These are phyloP conservation scores for Pachysandra terminalis DNA, from an alignment of 164 flowering plant species.

Conservation along the genomic window DNA sequence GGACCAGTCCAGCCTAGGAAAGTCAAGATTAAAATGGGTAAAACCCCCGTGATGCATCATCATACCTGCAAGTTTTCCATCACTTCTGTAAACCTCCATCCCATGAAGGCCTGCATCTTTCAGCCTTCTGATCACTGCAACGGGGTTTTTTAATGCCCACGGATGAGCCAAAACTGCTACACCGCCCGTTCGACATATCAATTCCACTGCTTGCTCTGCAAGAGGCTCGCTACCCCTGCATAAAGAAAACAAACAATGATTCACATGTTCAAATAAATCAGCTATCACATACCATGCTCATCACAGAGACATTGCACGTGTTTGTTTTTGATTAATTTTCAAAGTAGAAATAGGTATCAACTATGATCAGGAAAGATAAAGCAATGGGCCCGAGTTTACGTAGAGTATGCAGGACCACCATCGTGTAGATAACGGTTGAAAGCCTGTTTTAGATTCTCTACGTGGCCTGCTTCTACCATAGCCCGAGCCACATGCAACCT, in stretches of 20 bases:
- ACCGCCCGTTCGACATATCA: slow-evolving; percentile 78
- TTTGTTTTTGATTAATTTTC: background rate
- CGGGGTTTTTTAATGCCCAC: slow-evolving; percentile 87
- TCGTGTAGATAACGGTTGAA: slow-evolving; percentile 81
- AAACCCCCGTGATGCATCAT: background rate
- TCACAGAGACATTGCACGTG: no score
- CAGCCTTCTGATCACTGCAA: slow-evolving; percentile 51
- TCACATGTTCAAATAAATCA: background rate
- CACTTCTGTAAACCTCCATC: slow-evolving; percentile 84
- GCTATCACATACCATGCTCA: background rate
- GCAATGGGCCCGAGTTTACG: slow-evolving; percentile 31
- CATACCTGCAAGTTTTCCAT: slow-evolving; percentile 82
- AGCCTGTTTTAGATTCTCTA: slow-evolving; percentile 89
- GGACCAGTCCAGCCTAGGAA: background rate
- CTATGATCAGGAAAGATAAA: background rate
- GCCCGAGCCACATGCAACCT: slow-evolving; percentile 96
- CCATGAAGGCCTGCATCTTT: slow-evolving; percentile 91
- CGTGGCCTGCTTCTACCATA: slow-evolving; percentile 89
- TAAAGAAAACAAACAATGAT: slow-evolving; percentile 10
- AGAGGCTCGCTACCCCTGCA: slow-evolving; percentile 80
- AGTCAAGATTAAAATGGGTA: no score
- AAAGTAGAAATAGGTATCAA: background rate
- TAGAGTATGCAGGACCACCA: slow-evolving; percentile 95
- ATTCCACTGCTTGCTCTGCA: slow-evolving; percentile 67
- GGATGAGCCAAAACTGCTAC: slow-evolving; percentile 82